Evolutionary conservation across 768 basidiomycete genomes (phyloP).

Genomic region (Leccinum olivaceopallidum): DNA sequence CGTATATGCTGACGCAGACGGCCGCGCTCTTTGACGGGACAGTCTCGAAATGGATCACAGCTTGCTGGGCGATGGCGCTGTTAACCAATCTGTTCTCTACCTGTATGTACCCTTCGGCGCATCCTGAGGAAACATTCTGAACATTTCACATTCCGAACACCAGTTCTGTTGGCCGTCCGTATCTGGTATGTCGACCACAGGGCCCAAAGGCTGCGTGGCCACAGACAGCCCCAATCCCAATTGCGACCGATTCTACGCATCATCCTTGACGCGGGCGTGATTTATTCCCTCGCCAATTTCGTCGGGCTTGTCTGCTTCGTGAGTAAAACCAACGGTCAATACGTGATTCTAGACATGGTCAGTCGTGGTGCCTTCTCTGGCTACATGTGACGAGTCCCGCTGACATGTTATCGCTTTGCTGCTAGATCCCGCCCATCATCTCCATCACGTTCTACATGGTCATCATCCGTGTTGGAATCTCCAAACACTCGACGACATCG

Average conservation of each 20-base stretch:
- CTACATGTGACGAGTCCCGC: background rate
- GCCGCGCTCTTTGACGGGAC: background rate
- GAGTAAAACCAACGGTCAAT: constrained; percentile 4
- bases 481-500: background rate
- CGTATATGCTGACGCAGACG: constrained; percentile 12
- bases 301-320: constrained; percentile 1
- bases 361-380: background rate
- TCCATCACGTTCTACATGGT: constrained; percentile 21
- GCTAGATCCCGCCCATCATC: constrained; percentile 16
- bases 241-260: background rate
- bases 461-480: constrained; percentile 13
- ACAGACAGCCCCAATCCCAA: background rate
- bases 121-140: background rate
- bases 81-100: constrained; percentile 2
- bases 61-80: constrained; percentile 1
- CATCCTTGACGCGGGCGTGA: constrained; percentile 5
- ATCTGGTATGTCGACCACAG: background rate
- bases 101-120: background rate
- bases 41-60: background rate
- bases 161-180: background rate
- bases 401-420: background rate
- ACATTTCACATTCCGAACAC: background rate
- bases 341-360: constrained; percentile 8
- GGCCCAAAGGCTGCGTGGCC: background rate
- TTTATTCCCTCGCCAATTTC: constrained; percentile 4